Base-by-base conservation (phyloP, 805 yeast species). In the Groenewaldozyma tartarivorans region DNA sequence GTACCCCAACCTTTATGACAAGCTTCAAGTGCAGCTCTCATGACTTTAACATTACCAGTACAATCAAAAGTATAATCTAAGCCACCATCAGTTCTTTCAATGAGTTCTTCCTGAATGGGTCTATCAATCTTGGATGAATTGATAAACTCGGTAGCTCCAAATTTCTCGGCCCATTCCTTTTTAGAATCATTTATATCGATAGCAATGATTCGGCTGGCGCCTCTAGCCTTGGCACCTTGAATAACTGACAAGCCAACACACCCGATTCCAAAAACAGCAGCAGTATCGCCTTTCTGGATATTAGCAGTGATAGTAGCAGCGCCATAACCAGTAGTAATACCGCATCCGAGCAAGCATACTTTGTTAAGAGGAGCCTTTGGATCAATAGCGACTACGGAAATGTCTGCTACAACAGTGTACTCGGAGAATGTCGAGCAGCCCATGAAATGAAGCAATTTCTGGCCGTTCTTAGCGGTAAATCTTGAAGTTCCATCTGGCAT, bases 1-100 rank as follows among this genome's bases (percentile, higher is more conserved):
- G 80, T 77, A 66, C 99, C 99, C 96, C 98, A 92, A 50, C 99
- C 99, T 67, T 88, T 90, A 71, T 92, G 97, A 63, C 96, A 87
- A 18, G 95, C 84, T 71, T 92, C 97, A 51, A 92, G 73, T 21
- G 98, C 98, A 58, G 78, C 71, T 69, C 97, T 80, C 99, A 92
- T 92, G 38, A 92, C 97, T 35, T 75, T 64, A 47, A 80, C 88
- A 59, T 90, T 92, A 68, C 99, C 99, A 40, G 98, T 92, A 71
- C 97, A 88, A 71, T 92, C 98, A 58, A 92, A 92, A 22, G 98
- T 88, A 68, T 62, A 86, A 56, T 92, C 99, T 49, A 86, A 74
- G 40, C 99, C 99, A 54, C 99, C 99, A 56, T 92, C 97, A 43
- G 97, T 87, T 75, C 80, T 68, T 57, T 85, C 94, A 52, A 85